Base-by-base conservation (phyloP, 805 yeast species). In the Candida oleophila region DNA sequence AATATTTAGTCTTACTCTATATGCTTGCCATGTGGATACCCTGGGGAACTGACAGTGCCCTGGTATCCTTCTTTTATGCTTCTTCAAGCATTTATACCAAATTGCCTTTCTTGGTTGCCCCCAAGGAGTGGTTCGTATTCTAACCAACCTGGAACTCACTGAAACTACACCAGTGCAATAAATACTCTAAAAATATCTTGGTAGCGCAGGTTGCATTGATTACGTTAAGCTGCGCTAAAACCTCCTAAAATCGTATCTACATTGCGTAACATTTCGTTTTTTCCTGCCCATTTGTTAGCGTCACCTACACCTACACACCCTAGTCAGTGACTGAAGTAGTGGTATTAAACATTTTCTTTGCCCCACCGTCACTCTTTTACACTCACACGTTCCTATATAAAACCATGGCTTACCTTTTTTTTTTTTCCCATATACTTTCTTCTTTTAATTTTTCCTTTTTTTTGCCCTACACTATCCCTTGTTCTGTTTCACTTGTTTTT, bases 331-430 rank as follows among this genome's bases (percentile, higher is more conserved):
- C 30, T 25, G 11, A 25, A 7, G 11, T 25, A 25, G 30, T 25
- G 11, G 9, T 25, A 25, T 25, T 25, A 25, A 25, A 25, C 18
- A 15, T 15, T 38, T 22, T 38, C 11, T 38, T 21, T 38, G 22
- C 39, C 41, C 41, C 41, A 9, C 22, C 19, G 28, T 38, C 41
- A 38, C 30, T 22, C 32, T 38, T 40, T 40, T 38, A 38, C 30
- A 38, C 15, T 22, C 35, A 11, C 34, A 40, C 42, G 34, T 40
- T 38, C 30, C 22, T 38, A 14, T 40, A 7, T 40, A 40, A n/a
- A 11, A n/a, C 30, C 18, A 11, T 25, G 11, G 30, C 21, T 22
- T 40, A 8, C 11, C 18, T 25, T 25, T 16, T 30, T 40, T 36
- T 34, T 34, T 34, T 16, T 15, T 5, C 16, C 16, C 37, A 28